A percentile compares a stretch with the other conserved stretches of the same genome.
These are phyloP conservation scores for Sporothrix pallida DNA, from an alignment of 2,329 filamentous ascomycete species.

Conservation along the genomic window DNA sequence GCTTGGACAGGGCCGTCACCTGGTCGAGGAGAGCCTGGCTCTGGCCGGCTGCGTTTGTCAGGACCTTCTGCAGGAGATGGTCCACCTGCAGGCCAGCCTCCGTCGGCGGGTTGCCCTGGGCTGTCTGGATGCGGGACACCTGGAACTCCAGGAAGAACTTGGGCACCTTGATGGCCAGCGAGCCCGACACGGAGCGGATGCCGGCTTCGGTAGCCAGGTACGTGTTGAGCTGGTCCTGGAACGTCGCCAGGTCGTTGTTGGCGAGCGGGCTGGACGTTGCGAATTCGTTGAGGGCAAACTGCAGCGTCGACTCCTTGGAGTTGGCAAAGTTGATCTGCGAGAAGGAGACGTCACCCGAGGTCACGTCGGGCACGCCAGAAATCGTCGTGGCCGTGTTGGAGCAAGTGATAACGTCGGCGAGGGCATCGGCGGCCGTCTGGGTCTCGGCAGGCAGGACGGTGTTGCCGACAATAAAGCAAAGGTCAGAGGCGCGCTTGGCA, in stretches of 20 bases:
- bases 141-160: conserved; percentile 69
- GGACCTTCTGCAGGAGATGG: conserved; percentile 63
- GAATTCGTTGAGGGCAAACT: conserved; percentile 61
- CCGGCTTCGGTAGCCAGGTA: conserved; percentile 67
- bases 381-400: conserved; percentile 55
- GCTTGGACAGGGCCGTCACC: conserved; percentile 52
- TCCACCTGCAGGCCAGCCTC: conserved; percentile 60
- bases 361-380: conserved; percentile 61
- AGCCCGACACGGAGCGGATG: conserved; percentile 59
- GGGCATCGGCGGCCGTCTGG: conserved; percentile 48
- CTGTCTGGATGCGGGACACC: conserved; percentile 63
- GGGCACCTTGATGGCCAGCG: conserved; percentile 63
- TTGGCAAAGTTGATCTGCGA: conserved; percentile 62
- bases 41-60: conserved; percentile 60
- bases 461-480: conserved; percentile 61
- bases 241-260: conserved; percentile 54
- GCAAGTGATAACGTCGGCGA: conserved; percentile 58
- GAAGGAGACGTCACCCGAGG: conserved; percentile 56
- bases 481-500: conserved; percentile 32
- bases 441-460: conserved; percentile 58
- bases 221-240: conserved; percentile 60
- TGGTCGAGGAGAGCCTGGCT: conserved; percentile 56
- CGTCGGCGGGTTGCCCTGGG: conserved; percentile 60
- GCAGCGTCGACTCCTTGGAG: conserved; percentile 55
- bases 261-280: conserved; percentile 58